These are phyloP conservation scores for Candida ovalis DNA, from an alignment of 805 yeast genomes.

Conservation along the genomic window DNA sequence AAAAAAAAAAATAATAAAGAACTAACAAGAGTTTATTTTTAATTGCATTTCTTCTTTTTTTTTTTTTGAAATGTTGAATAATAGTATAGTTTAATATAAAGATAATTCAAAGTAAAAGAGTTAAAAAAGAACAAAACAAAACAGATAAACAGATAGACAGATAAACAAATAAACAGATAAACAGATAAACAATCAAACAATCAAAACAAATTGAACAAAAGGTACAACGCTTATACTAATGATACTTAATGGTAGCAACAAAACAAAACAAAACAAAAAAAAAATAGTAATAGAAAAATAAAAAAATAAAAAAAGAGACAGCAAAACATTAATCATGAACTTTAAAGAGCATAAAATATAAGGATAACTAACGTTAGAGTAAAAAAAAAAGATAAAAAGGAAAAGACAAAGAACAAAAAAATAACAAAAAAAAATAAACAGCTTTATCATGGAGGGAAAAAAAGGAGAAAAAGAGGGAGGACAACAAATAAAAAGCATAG, in stretches of 20 bases:
- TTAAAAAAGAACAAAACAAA: too few species aligned
- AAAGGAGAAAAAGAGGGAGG: neutral
- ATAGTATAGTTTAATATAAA: neutral
- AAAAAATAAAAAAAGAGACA: neutral
- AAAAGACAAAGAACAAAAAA: constrained; percentile 1
- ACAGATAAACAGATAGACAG: neutral
- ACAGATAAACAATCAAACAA: neutral
- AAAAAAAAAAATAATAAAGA: too few species aligned
- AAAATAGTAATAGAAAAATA: neutral
- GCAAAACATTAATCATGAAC: neutral
- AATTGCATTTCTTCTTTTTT: too few species aligned
- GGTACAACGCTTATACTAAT: neutral
- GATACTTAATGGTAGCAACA: constrained; percentile 5
- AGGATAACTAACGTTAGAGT: neutral
- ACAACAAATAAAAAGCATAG: neutral
- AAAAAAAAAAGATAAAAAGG: neutral
- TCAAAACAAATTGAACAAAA: neutral
- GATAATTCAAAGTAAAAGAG: neutral
- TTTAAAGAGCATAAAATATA: neutral
- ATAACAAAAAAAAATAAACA: neutral
- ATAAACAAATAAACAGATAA: neutral
- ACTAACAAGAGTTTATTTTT: too few species aligned
- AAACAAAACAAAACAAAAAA: constrained; percentile 1
- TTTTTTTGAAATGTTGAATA: neutral
- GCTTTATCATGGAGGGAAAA: constrained; percentile 1